phyloP scores from a whole-genome alignment of 2,329 filamentous ascomycete species.

The Allantophomopsis cytisporea region DNA sequence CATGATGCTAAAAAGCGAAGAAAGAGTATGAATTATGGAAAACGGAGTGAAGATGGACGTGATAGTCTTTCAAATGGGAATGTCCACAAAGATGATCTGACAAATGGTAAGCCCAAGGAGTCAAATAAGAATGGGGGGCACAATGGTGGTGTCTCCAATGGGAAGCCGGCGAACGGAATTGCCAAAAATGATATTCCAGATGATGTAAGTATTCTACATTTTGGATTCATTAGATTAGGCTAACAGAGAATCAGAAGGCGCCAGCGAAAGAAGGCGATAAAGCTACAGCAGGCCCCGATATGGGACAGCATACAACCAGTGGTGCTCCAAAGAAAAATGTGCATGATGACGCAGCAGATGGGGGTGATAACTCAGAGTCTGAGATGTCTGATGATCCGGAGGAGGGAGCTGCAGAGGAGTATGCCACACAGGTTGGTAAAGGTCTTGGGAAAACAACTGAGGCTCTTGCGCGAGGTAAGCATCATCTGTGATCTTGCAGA shows the following conservation, averaged over 20 bases:
- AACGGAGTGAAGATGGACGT: conserved; percentile 6
- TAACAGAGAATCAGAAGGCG: background rate
- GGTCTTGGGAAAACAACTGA: conserved; percentile 15
- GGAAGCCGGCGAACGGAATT: background rate
- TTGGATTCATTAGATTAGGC: no score
- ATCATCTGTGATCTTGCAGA: background rate
- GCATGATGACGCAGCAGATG: background rate
- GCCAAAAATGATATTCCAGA: background rate
- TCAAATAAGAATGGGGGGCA: no score
- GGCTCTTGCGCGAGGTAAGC: conserved; percentile 8
- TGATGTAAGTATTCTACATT: no score
- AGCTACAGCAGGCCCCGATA: background rate
- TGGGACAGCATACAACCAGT: background rate
- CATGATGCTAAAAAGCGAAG: conserved; percentile 32
- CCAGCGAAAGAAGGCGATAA: background rate
- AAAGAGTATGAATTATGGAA: conserved; percentile 13
- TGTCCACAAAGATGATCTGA: background rate
- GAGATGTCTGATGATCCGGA: conserved; percentile 10
- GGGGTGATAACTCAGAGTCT: conserved; percentile 6
- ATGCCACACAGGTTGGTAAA: conserved; percentile 12
- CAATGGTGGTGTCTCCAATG: no score
- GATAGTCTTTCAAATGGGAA: conserved; percentile 2
- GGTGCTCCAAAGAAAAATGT: background rate
- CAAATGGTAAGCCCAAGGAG: background rate
- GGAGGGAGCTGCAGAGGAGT: conserved; percentile 9